Evolutionary conservation across 1,284 basidiomycete species (phyloP), one percentile per base, ranked within the genome.

Genomic region (Ceratobasidium sp.): DNA sequence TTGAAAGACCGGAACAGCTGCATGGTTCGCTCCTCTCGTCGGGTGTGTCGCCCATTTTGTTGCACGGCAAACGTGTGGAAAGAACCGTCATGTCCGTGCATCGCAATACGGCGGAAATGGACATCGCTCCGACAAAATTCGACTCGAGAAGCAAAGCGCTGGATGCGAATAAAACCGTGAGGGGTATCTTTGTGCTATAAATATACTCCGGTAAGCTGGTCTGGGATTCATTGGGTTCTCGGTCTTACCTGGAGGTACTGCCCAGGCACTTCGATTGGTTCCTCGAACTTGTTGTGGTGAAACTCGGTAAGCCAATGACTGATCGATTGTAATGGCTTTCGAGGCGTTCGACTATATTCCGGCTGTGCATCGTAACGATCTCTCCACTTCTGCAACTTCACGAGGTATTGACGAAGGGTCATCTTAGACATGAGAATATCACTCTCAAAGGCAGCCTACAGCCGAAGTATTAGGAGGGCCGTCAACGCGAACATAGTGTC

Each of bases 261-360:
- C 10, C 98, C 98, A 27, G 98, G 98, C 76, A 99, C 92, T 84
- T 99, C 98, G 69, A 99, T 96, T 52, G 74, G 74, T 81, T 99
- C 98, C 82, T 99, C 98, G 78, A 98, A 97, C 84, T 97, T 98
- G 83, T 93, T 93, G 85, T 98, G 97, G 82, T 99, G 97, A 88
- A 99, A 99, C 84, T 99, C 97, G 14, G 96, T 95, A 80, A 99
- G 88, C 86, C 96, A 99, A 85, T 98, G 96, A 81, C 95, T 97
- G 65, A 96, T 88, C 78, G 93, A 88, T 81, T 99, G 97, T 71
- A 99, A 87, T n/a, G 95, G 92, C 78, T 89, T 90, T 30, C 64
- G 74, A 50, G 64, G 74, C 12, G 64, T 66, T 54, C 74, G 74
- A 18, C 74, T 67, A 10, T 76, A 64, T n/a, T 76, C 74, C 50